These are phyloP conservation scores for Thermothelomyces thermophilus DNA, from an alignment of 2,329 filamentous ascomycete genomes.

Conservation along the genomic window DNA sequence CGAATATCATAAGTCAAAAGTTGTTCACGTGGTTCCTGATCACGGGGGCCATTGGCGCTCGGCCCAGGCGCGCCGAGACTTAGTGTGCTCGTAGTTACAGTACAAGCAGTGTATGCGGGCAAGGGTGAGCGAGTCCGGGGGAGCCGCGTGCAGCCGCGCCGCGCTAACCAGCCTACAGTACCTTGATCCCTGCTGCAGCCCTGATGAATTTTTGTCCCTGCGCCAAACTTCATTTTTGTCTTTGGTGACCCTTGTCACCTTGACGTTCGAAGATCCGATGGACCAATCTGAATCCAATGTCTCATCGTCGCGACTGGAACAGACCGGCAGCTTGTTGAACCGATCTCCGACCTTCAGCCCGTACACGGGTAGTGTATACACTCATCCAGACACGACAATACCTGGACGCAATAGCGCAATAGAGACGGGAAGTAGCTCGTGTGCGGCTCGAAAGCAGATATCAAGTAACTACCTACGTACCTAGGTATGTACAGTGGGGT, in stretches of 20 bases:
- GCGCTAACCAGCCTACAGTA: constrained; percentile 8
- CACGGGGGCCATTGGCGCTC: constrained; percentile 13
- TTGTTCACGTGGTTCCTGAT: constrained; percentile 21
- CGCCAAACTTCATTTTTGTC: neutral
- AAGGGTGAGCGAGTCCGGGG: constrained; percentile 16
- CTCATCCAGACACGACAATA: too few relatives aligned
- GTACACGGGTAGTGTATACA: neutral
- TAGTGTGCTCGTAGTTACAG: too few relatives aligned
- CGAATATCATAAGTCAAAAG: neutral
- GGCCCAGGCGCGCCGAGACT: constrained; percentile 2
- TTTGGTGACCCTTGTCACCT: neutral
- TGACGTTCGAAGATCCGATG: constrained; percentile 3
- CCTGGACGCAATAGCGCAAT: too few relatives aligned
- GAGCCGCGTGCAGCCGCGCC: constrained; percentile 23
- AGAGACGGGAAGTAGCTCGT: too few relatives aligned
- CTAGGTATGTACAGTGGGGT: too few relatives aligned
- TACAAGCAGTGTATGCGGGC: too few relatives aligned
- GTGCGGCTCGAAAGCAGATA: too few relatives aligned
- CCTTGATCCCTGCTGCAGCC: constrained; percentile 3
- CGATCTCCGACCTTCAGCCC: constrained; percentile 3
- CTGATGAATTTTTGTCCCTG: neutral
- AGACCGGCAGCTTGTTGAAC: neutral
- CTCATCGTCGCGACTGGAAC: constrained; percentile 1
- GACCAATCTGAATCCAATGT: constrained; percentile 4
- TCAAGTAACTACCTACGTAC: too few relatives aligned